Evolutionary conservation across 2,329 filamentous ascomycete genomes (phyloP), one percentile per base, ranked within the genome.

Genomic region (Botryotinia narcissicola): DNA sequence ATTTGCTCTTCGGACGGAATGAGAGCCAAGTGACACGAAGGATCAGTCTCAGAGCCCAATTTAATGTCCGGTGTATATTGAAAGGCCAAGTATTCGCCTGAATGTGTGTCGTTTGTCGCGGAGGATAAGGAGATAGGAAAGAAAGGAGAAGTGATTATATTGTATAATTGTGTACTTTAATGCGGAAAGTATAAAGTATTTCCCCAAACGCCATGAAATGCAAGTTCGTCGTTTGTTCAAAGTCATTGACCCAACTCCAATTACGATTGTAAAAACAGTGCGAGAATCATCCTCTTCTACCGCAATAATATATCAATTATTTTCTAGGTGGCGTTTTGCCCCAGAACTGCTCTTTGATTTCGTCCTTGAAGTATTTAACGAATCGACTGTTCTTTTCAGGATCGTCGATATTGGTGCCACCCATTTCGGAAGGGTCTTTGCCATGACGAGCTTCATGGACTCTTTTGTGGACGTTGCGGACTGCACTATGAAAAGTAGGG

Each of bases 401-500:
- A 82, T 81, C 76, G 72, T 87, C 84, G 68, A 86, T 82, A 40
- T 84, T 84, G 46, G 83, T 85, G 51, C 83, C 84, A 69, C 86
- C 83, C 81, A 86, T 83, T 77, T 85, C 86, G 76, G 82, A 83
- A 18, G 81, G 83, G 73, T 87, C 85, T 62, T 85, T 84, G 66
- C 85, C 85, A 74, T 86, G 81, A 29, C 80, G 80, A 22, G 86
- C 77, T 71, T 81, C 80, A 20, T 81, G 78, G 20, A 81, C 75
- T 62, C 76, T 80, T 46, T 78, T 80, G 67, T 88, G 87, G 20
- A 86, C 83, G 73, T 83, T 84, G 37, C 85, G 84, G 29, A 89
- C 86, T 40, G 78, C 83, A 71, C 84, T 83, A 77, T 89, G 88
- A 82, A 89, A 90, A 51, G 83, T 79, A 4, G 86, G 86, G 71